Evolutionary conservation across 1,284 basidiomycete genomes (phyloP).

Genomic region (Cutaneotrichosporon sp.): DNA sequence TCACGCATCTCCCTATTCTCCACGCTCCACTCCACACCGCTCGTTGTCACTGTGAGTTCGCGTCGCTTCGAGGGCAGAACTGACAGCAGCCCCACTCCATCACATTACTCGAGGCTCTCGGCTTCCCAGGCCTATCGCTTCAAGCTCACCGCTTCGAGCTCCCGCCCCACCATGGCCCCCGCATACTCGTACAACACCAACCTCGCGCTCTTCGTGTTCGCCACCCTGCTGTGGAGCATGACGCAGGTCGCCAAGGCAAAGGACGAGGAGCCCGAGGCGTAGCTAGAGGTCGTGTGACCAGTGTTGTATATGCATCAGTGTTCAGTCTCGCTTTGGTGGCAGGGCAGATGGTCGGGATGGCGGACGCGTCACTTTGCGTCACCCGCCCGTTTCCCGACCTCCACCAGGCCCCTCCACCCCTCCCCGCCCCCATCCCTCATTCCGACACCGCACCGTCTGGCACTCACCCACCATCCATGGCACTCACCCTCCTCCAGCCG

Average conservation of each 20-base stretch:
- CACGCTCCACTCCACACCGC: background rate
- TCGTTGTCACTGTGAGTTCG: background rate
- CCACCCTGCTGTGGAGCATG: slow-evolving; percentile 10
- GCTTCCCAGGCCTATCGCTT: background rate
- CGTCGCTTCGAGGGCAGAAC: no score
- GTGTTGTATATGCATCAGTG: background rate
- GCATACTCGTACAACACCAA: slow-evolving; percentile 7
- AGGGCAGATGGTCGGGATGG: background rate
- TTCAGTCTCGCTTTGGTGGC: no score
- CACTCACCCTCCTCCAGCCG: slow-evolving; percentile 38
- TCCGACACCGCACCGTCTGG: background rate
- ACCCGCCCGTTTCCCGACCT: background rate
- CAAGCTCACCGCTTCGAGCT: background rate
- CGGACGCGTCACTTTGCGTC: background rate
- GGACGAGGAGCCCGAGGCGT: background rate
- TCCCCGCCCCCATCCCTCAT: background rate
- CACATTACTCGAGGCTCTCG: background rate
- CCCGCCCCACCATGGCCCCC: background rate
- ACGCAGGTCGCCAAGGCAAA: background rate
- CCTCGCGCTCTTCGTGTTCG: slow-evolving; percentile 8
- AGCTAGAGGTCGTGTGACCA: background rate
- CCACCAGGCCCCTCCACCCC: slow-evolving; percentile 6
- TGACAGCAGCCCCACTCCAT: background rate
- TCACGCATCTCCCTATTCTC: background rate
- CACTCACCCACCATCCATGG: slow-evolving; percentile 15